phyloP scores from a whole-genome alignment of 257 asterid species.

The Linderniella brevidens region DNA sequence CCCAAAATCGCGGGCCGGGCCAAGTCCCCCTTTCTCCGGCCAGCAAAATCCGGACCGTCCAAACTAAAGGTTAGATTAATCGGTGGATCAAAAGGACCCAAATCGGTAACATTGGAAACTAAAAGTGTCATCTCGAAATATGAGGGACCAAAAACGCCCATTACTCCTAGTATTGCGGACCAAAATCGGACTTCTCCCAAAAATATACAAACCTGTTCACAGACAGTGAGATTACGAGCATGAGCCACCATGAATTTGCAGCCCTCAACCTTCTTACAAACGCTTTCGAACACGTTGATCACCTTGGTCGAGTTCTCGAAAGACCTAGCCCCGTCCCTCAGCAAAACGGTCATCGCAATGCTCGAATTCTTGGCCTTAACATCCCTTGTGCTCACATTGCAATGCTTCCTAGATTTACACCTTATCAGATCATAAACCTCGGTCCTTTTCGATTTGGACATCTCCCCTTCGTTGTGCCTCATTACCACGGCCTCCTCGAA shows the following conservation, averaged over 20 bases:
- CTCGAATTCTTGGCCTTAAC: conserved; percentile 6
- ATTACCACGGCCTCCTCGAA: conserved; percentile 56
- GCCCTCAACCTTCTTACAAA: conserved; percentile 32
- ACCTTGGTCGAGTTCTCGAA: conserved; percentile 41
- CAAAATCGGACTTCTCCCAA: not conserved
- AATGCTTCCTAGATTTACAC: conserved; percentile 40
- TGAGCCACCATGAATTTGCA: conserved; percentile 43
- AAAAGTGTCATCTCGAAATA: too few species aligned
- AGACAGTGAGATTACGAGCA: conserved; percentile 42
- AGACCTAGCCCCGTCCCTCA: conserved; percentile 52
- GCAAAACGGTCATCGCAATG: conserved; percentile 44
- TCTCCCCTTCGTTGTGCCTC: conserved; percentile 67
- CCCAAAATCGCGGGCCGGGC: too few species aligned
- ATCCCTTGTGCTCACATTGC: conserved; percentile 17
- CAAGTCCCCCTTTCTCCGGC: too few species aligned
- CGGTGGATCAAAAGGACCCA: too few species aligned
- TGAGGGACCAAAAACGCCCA: too few species aligned
- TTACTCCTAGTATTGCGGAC: too few species aligned
- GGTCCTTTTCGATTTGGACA: conserved; percentile 37
- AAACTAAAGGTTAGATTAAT: too few species aligned
- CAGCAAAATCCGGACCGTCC: too few species aligned
- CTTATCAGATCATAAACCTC: conserved; percentile 48
- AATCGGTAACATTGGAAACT: too few species aligned
- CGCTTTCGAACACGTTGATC: conserved; percentile 28
- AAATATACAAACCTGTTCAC: conserved; percentile 33